These are phyloP conservation scores for Thielaviopsis musarum DNA, from an alignment of 2,329 filamentous ascomycete genomes.

Conservation along the genomic window DNA sequence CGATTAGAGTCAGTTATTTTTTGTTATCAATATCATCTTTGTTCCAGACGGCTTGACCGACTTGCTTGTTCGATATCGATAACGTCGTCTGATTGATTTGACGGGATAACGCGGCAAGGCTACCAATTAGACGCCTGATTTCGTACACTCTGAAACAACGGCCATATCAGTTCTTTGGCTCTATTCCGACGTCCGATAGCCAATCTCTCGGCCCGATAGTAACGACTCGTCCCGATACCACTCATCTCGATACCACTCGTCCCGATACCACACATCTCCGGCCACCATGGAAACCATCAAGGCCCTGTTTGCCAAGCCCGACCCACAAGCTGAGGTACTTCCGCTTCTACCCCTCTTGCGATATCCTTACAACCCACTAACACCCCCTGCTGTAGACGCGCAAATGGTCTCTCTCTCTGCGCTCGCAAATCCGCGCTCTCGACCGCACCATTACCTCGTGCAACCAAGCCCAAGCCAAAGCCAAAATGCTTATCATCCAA, in stretches of 20 bases:
- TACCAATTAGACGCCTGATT: not conserved
- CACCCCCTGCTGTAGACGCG: constrained; percentile 45
- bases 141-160: not conserved
- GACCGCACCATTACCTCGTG: constrained; percentile 78
- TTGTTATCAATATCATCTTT: not conserved
- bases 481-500: constrained; percentile 67
- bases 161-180: no score
- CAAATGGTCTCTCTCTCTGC: constrained; percentile 86
- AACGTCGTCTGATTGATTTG: not conserved
- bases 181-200: no score
- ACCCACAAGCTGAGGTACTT: constrained; percentile 75
- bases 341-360: not conserved
- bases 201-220: not conserved
- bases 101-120: not conserved
- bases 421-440: constrained; percentile 78
- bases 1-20: not conserved
- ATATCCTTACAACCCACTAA: no score
- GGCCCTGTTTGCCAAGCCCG: constrained; percentile 76
- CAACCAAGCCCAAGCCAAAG: constrained; percentile 66
- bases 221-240: not conserved
- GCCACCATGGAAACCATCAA: constrained; percentile 68
- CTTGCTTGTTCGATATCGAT: no score
- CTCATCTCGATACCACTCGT: not conserved
- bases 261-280: constrained; percentile 2
- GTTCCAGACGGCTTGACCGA: not conserved